A percentile compares a stretch with the other conserved stretches of the same genome.
These are phyloP conservation scores for Dioscorea dumetorum DNA, from an alignment of 106 monocot species.

Conservation along the genomic window DNA sequence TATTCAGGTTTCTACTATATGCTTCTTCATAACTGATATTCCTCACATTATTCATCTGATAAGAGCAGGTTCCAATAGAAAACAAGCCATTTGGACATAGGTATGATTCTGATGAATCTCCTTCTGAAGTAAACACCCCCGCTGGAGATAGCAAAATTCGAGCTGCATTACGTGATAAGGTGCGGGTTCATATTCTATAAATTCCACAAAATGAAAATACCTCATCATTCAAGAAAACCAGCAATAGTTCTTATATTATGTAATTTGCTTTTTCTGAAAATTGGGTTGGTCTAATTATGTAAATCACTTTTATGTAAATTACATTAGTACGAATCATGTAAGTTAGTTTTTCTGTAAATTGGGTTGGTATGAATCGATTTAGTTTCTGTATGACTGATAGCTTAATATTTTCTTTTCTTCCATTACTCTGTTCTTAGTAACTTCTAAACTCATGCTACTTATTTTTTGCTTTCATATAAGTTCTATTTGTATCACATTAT, in stretches of 20 bases:
- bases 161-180: slow-evolving; percentile 3
- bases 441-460: neutral
- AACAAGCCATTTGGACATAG: neutral
- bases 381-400: neutral
- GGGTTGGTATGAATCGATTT: neutral
- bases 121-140: neutral
- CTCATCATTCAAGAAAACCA: neutral
- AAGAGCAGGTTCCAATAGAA: slow-evolving; percentile 1
- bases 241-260: neutral
- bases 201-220: neutral
- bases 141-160: slow-evolving; percentile 8
- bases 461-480: neutral
- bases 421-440: neutral
- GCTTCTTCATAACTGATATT: neutral
- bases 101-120: neutral
- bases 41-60: neutral
- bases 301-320: neutral
- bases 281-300: neutral
- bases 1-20: neutral
- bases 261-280: neutral
- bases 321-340: neutral
- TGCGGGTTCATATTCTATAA: neutral
- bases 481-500: neutral
- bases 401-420: neutral
- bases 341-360: neutral